Base-by-base conservation (phyloP, 805 yeast genomes). In the Lachancea lanzarotensis region DNA sequence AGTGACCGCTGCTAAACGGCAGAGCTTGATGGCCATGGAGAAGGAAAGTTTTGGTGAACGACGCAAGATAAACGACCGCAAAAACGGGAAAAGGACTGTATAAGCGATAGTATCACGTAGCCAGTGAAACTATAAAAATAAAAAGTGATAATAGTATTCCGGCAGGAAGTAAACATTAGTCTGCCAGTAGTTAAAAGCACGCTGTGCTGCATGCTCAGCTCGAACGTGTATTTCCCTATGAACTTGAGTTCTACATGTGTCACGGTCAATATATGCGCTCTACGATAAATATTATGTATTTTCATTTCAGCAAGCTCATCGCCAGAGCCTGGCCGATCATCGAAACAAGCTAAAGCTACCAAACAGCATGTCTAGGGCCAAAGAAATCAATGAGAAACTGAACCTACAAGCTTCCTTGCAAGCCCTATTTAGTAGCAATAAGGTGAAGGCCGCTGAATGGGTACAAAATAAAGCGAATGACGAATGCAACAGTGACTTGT, bases 11-110 rank as follows among this genome's bases (percentile, higher is more conserved):
- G 97, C 98, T 16, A 88, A 87, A 67, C 76, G 96, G 53, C 96
- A 90, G 62, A 85, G 96, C 2, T 62, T 84, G 44, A 79, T 91
- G 85, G 96, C 86, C 32, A 89, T 93, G 96, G 97, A 91, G 50
- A 78, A 77, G 50, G 96, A 87, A 49, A 76, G 79, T 17, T 91
- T 90, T 62, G 96, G 97, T 11, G 95, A 86, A 55, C 75, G 75
- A 53, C 72, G 71, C 51, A 73, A 70, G 55, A 74, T 68, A 35
- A 78, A 79, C 52, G 65, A 60, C 20, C 67, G 62, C 41, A 75
- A 48, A 45, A 42, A 45, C 22, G 44, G 34, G 16, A 58, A 57
- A 38, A 51, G 57, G 37, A 62, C 4, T 4, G 8, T 22, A 6
- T 22, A 22, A 22, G 8, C 8, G 8, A 22, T 22, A 22, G 8